phyloP scores from a whole-genome alignment of 805 yeast genomes.

The Cyberlindnera xylosilytica region DNA sequence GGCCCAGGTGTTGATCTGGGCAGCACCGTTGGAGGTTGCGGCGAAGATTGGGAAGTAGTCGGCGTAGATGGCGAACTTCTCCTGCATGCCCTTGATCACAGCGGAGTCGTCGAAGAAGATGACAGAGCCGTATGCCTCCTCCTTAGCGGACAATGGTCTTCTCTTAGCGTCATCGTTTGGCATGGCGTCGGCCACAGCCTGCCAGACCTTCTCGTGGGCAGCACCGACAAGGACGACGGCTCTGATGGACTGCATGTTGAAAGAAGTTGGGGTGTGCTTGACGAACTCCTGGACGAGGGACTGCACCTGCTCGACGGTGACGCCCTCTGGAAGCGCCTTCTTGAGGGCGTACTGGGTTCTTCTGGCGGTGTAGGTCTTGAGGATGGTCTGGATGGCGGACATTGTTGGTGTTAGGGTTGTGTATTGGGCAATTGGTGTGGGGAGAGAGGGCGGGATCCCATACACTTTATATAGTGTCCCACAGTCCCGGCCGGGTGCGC shows the following conservation, averaged over 20 bases:
- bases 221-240: constrained; percentile 46
- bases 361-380: constrained; percentile 37
- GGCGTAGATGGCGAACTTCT: constrained; percentile 40
- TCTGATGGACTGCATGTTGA: constrained; percentile 49
- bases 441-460: not conserved
- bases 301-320: constrained; percentile 38
- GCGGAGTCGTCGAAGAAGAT: constrained; percentile 45
- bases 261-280: constrained; percentile 48
- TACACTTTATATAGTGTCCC: not conserved
- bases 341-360: constrained; percentile 46
- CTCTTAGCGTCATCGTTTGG: constrained; percentile 36
- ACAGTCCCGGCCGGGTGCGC: no score
- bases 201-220: constrained; percentile 45
- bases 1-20: constrained; percentile 49
- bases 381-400: constrained; percentile 20
- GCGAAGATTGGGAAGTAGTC: constrained; percentile 47
- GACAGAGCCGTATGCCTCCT: constrained; percentile 48
- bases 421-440: not conserved
- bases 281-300: constrained; percentile 40
- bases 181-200: constrained; percentile 35
- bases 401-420: constrained; percentile 2
- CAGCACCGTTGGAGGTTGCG: constrained; percentile 45
- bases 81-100: constrained; percentile 38
- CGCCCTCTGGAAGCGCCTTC: constrained; percentile 41
- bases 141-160: constrained; percentile 41